Evolutionary conservation across 2,329 filamentous ascomycete species (phyloP).

Genomic region (Paraphaeosphaeria minitans): DNA sequence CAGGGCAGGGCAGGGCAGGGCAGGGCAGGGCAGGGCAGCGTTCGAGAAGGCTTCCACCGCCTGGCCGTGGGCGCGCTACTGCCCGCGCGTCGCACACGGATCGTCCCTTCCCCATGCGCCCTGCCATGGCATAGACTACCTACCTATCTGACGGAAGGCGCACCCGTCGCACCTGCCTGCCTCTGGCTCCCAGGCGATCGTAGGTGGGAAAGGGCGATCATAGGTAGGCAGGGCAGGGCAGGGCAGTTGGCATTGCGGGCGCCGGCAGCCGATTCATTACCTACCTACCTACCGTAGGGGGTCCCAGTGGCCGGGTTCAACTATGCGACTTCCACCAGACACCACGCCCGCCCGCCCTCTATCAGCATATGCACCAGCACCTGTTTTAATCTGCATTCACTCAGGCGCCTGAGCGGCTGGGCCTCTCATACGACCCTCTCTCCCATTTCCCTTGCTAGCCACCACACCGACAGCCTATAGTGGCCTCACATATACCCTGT

Average conservation of each 20-base stretch:
- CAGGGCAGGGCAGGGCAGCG: background rate
- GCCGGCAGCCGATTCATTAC: constrained; percentile 2
- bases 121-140: constrained; percentile 5
- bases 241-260: constrained; percentile 4
- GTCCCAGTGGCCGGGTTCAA: constrained; percentile 24
- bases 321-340: constrained; percentile 16
- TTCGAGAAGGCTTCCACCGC: constrained; percentile 21
- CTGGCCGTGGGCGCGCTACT: constrained; percentile 11
- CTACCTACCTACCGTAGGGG: too few relatives aligned
- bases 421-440: constrained; percentile 13
- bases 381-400: constrained; percentile 22
- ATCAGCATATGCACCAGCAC: constrained; percentile 5
- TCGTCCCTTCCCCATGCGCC: constrained; percentile 12
- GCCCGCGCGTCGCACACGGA: constrained; percentile 14
- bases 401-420: constrained; percentile 12
- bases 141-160: constrained; percentile 5
- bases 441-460: constrained; percentile 25
- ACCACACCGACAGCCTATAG: constrained; percentile 31
- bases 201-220: background rate
- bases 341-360: constrained; percentile 12
- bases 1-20: too few relatives aligned
- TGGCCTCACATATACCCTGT: constrained; percentile 37
- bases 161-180: constrained; percentile 6
- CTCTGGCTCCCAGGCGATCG: background rate
- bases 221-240: too few relatives aligned